A percentile compares a stretch with the other conserved stretches of the same genome.
phyloP scores from a whole-genome alignment of 768 basidiomycete genomes.

The Serendipita indica region DNA sequence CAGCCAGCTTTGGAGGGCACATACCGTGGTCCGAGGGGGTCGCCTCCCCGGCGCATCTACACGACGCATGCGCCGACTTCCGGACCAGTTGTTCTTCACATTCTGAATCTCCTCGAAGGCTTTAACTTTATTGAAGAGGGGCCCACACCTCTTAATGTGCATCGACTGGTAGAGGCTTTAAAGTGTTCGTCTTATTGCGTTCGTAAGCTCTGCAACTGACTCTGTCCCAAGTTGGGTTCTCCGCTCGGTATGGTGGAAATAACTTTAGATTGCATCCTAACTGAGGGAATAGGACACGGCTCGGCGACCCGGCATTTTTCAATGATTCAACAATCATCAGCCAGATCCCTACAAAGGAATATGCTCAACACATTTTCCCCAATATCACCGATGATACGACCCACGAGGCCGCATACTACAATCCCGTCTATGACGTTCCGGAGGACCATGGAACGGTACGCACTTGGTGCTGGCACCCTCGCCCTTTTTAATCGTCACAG shows the following conservation, averaged over 20 bases:
- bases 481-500: constrained; percentile 30
- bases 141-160: constrained; percentile 48
- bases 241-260: constrained; percentile 32
- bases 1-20: constrained; percentile 60
- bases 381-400: constrained; percentile 79
- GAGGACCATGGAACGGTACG: constrained; percentile 79
- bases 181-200: constrained; percentile 42
- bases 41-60: constrained; percentile 46
- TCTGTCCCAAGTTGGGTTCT: constrained; percentile 39
- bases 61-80: constrained; percentile 75
- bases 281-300: constrained; percentile 45
- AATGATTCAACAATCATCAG: constrained; percentile 40
- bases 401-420: constrained; percentile 69
- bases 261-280: background rate
- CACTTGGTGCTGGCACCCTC: too few species aligned
- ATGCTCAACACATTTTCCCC: constrained; percentile 39
- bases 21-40: constrained; percentile 36
- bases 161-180: constrained; percentile 69
- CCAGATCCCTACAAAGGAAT: constrained; percentile 55
- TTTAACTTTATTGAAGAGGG: constrained; percentile 38
- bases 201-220: constrained; percentile 9
- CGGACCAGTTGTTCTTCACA: constrained; percentile 77
- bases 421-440: constrained; percentile 61
- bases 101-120: constrained; percentile 82
- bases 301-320: constrained; percentile 65